Evolutionary conservation across 495 filamentous ascomycete genomes (phyloP), one percentile per base, ranked within the genome.

Genomic region (Xylaria sp.): DNA sequence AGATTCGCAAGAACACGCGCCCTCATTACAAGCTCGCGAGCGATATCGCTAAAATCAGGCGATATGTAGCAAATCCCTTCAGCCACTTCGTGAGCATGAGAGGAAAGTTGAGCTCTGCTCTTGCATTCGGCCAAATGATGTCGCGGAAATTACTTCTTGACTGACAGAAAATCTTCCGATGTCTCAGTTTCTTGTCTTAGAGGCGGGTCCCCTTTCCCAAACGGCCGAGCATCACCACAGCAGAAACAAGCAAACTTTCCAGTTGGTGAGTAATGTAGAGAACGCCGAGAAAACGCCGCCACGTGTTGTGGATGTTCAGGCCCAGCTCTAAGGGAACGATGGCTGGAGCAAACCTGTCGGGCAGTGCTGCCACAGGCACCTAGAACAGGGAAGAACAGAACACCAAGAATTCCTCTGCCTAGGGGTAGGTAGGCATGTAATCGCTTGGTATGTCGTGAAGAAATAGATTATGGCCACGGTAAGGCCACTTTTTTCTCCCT

Each of bases 161-260:
- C 14, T 0, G 9, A 33, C 1, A 31, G 61, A 64, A 48, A 64
- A 70, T 57, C 69, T 74, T 72, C 70, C 68, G 70, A 73, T 76
- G 70, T 77, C 76, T 76, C 68, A 74, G 41, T 35, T 41, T 55
- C 19, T 8, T 77, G 74, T 76, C 76, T 76, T 64, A 69, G 41
- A 65, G 33, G 37, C 26, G 33, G 57, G 6, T 24, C 17, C n/a
- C 31, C 58, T 12, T 44, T 40, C 1, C 19, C 15, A 63, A 63
- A 53, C 44, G 46, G 9, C 41, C 35, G 33, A 52, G 24, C 52
- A 24, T 33, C 17, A 40, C 12, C 8, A n/a, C 37, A 50, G 9
- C 31, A 35, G 67, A 57, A 37, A 21, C 24, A 63, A 69, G 37
- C 55, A 61, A 37, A 35, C 40, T 14, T 7, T 5, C 26, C 41